Evolutionary conservation across 176 grass and related monocot species (phyloP), one percentile per base, ranked within the genome.

Genomic region (Juncus effusus): DNA sequence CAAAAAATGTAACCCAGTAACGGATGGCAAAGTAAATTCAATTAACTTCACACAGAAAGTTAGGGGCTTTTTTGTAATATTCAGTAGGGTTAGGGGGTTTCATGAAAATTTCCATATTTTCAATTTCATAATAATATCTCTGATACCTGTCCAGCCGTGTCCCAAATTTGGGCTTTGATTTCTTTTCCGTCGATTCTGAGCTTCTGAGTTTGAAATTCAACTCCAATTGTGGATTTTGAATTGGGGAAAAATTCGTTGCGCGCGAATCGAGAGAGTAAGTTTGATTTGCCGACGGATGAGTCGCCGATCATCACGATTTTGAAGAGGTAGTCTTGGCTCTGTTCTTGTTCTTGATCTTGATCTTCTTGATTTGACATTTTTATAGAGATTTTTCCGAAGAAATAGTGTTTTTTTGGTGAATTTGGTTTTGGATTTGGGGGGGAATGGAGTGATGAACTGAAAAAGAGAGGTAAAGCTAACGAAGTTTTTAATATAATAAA

Each of bases 161-260:
- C 79, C 79, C 79, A 82, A 63, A 82, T 82, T 72, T 82, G 79
- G 5, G 79, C 79, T 41, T 82, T 82, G 49, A 82, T 15, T 47
- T 76, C 79, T 49, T 76, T 76, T 1, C 73, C 79, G n/a, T 82
- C 79, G 64, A 82, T 74, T 5, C 19, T 53, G 3, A 72, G 51
- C 53, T 72, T 72, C 69, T 72, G 69, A 3, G 52, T 72, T 4
- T 72, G 69, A 38, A 72, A 72, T 38, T 72, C 69, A 4, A 72
- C 69, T n/a, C 69, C 69, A 53, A 72, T 72, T 1, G 69, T 72
- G 9, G 69, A 72, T 28, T 72, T 72, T 1, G 69, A 72, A 16
- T 72, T 72, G 37, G 69, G 69, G 69, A 44, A 60, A 53, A 72
- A 72, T 16, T 72, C 69, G 54, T 72, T 72, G 36, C 69, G 51